These are phyloP conservation scores for Leucaena leucocephala DNA, from an alignment of 306 rosid genomes.

Conservation along the genomic window DNA sequence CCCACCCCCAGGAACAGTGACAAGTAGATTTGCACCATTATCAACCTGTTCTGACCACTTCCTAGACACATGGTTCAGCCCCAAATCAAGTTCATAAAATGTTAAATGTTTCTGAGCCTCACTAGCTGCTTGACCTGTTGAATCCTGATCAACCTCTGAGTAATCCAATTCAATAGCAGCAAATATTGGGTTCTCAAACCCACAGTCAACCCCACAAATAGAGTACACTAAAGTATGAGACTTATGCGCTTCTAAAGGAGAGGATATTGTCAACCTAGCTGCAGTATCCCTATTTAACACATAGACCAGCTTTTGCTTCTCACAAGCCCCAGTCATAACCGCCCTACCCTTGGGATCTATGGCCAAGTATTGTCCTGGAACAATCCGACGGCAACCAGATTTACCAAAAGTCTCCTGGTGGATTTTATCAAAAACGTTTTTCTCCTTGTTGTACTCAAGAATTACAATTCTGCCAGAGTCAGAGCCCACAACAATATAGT, in stretches of 20 bases:
- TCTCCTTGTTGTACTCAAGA: conserved; percentile 84
- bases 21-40: conserved; percentile 90
- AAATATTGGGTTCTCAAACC: conserved; percentile 93
- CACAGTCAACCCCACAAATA: conserved; percentile 92
- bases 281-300: conserved; percentile 90
- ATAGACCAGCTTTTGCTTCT: conserved; percentile 92
- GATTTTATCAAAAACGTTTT: conserved; percentile 80
- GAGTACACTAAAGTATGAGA: conserved; percentile 89
- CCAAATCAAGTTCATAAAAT: conserved; percentile 91
- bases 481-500: conserved; percentile 84
- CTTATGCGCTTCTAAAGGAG: conserved; percentile 91
- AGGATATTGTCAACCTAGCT: conserved; percentile 91
- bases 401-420: conserved; percentile 97
- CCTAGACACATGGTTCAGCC: conserved; percentile 92
- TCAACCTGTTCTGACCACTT: conserved; percentile 97
- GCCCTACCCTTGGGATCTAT: conserved; percentile 96
- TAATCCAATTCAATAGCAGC: conserved; percentile 94
- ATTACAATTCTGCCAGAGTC: conserved; percentile 94
- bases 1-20: conserved; percentile 95
- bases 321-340: conserved; percentile 94
- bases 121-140: conserved; percentile 76
- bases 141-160: conserved; percentile 85
- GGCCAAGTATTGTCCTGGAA: conserved; percentile 91
- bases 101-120: conserved; percentile 87
- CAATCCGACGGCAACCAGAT: conserved; percentile 89